phyloP scores from a whole-genome alignment of 768 basidiomycete species.

The Pleurotus sapidus region DNA sequence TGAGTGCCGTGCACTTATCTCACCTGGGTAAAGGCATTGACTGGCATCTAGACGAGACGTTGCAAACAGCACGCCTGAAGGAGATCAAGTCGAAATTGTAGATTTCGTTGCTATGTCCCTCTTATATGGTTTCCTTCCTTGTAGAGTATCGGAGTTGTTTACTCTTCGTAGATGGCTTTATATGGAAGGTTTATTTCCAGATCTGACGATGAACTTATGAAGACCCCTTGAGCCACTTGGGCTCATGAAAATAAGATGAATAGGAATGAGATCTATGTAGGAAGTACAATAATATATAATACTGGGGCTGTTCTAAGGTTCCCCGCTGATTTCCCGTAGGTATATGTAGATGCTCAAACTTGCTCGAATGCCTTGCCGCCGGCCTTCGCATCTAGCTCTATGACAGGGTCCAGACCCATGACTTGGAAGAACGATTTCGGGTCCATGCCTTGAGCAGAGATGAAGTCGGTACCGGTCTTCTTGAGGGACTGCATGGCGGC shows the following conservation, averaged over 20 bases:
- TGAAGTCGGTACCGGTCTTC: conserved; percentile 45
- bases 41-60: conserved; percentile 33
- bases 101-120: too few relatives aligned
- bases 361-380: conserved; percentile 1
- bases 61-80: conserved; percentile 39
- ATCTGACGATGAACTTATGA: neutral
- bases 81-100: conserved; percentile 36
- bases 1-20: conserved; percentile 34
- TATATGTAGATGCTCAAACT: neutral
- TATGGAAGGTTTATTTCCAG: conserved; percentile 3
- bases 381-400: conserved; percentile 4
- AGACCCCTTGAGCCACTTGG: neutral
- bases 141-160: too few relatives aligned
- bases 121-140: too few relatives aligned
- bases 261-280: neutral
- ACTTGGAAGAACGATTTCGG: conserved; percentile 51
- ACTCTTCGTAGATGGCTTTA: neutral
- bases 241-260: too few relatives aligned
- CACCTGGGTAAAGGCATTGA: too few relatives aligned
- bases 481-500: conserved; percentile 46
- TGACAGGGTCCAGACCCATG: conserved; percentile 30
- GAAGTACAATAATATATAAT: neutral
- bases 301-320: neutral
- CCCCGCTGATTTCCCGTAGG: neutral
- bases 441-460: conserved; percentile 37